Percentiles rank a stretch among this genome's conserved stretches.
Conservation (phyloP, 352 stramenopile species). For the Peronospora farinosa region DNA sequence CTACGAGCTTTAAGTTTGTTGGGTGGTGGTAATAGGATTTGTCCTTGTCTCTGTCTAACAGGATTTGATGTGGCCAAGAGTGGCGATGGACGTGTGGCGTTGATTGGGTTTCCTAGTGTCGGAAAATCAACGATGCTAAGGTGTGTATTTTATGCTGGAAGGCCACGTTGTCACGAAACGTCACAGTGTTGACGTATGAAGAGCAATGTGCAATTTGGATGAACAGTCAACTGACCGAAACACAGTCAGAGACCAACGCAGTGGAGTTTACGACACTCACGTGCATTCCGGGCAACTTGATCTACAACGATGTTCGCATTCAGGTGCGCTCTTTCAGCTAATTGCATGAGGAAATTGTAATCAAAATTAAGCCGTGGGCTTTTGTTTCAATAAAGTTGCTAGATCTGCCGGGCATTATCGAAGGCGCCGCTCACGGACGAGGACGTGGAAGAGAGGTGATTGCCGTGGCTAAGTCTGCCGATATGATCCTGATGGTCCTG, state of each 20-base stretch:
- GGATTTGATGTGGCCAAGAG: slow-evolving; percentile 93
- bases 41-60: slow-evolving; percentile 14
- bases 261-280: slow-evolving; percentile 99
- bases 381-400: slow-evolving; percentile 68
- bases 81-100: slow-evolving; percentile 94
- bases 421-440: slow-evolving; percentile 96
- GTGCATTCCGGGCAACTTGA: slow-evolving; percentile 95
- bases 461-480: slow-evolving; percentile 95
- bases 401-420: slow-evolving; percentile 99
- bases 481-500: slow-evolving; percentile 99
- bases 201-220: neutral
- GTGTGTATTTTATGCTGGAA: slow-evolving; percentile 16
- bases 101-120: slow-evolving; percentile 93
- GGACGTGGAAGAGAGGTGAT: slow-evolving; percentile 98
- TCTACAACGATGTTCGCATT: slow-evolving; percentile 95
- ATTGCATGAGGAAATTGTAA: neutral
- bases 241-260: slow-evolving; percentile 92
- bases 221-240: slow-evolving; percentile 91
- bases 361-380: neutral
- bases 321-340: slow-evolving; percentile 57
- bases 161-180: too few relatives aligned
- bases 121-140: slow-evolving; percentile 86
- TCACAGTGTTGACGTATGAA: neutral
- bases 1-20: neutral
- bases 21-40: neutral